Conservation (phyloP, 305 asterid genomes). For the Euphrasia arctica region DNA sequence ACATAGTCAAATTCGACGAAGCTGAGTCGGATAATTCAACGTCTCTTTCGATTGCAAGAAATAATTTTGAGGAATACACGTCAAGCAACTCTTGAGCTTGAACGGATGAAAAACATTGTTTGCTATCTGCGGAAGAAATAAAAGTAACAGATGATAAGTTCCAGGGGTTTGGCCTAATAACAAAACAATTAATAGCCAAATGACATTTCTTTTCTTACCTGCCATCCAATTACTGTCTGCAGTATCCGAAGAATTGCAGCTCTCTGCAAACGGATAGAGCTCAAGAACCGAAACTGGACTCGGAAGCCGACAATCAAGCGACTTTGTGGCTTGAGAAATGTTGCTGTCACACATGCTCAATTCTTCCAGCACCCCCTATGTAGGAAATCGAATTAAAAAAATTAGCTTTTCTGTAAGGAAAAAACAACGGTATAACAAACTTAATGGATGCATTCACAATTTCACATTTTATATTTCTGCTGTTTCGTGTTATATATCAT, state of each 20-base stretch:
- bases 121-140: slow-evolving; percentile 48
- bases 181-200: not conserved
- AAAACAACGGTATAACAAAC: not conserved
- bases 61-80: slow-evolving; percentile 30
- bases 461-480: not conserved
- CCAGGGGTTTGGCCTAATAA: not conserved
- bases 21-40: slow-evolving; percentile 80
- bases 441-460: not conserved
- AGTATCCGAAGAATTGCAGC: slow-evolving; percentile 69
- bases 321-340: slow-evolving; percentile 33
- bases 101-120: slow-evolving; percentile 53
- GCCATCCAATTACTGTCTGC: slow-evolving; percentile 47
- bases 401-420: slow-evolving; percentile 2
- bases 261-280: slow-evolving; percentile 46
- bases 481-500: not conserved
- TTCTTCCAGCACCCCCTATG: slow-evolving; percentile 42
- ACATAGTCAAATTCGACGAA: slow-evolving; percentile 34
- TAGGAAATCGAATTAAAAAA: slow-evolving; percentile 8
- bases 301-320: slow-evolving; percentile 51
- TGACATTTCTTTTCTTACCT: slow-evolving; percentile 40
- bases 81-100: slow-evolving; percentile 53
- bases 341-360: slow-evolving; percentile 29
- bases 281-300: slow-evolving; percentile 88
- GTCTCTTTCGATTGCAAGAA: slow-evolving; percentile 41
- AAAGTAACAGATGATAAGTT: not conserved